A percentile compares a stretch with the other conserved stretches of the same genome.
Conservation (phyloP, 2,329 filamentous ascomycete species). For the Pochonia chlamydosporia region DNA sequence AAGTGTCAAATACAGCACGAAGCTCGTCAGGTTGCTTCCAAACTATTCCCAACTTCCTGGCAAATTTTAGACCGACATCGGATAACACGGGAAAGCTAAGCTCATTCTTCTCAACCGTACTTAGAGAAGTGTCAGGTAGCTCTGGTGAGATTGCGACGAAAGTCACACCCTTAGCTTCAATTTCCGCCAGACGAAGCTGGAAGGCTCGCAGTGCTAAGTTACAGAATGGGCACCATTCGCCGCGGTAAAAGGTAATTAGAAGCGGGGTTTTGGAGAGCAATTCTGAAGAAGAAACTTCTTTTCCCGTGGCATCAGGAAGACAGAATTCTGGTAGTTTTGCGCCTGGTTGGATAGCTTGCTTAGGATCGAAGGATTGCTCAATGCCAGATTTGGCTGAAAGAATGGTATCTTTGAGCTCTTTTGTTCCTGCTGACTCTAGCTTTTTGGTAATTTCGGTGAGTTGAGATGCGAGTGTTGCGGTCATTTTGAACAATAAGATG, state of each 20-base stretch:
- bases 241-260: conserved; percentile 40
- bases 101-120: conserved; percentile 31
- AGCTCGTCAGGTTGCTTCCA: conserved; percentile 23
- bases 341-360: conserved; percentile 25
- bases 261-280: conserved; percentile 27
- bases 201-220: conserved; percentile 31
- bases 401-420: conserved; percentile 5
- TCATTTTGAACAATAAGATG: neutral
- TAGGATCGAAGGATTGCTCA: conserved; percentile 16
- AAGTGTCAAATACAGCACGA: conserved; percentile 15
- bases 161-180: conserved; percentile 30
- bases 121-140: conserved; percentile 19
- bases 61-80: conserved; percentile 29
- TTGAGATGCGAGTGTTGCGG: neutral
- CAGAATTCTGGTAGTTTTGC: conserved; percentile 26
- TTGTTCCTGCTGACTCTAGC: conserved; percentile 8
- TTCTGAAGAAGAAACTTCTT: conserved; percentile 22
- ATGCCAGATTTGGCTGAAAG: conserved; percentile 1
- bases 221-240: conserved; percentile 41
- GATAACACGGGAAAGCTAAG: conserved; percentile 26
- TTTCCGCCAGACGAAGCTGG: conserved; percentile 27
- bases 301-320: conserved; percentile 27
- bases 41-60: conserved; percentile 30
- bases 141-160: conserved; percentile 35
- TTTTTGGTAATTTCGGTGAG: conserved; percentile 1